Base-by-base conservation (phyloP, 2,329 filamentous ascomycete species). In the Septoria petroselini region DNA sequence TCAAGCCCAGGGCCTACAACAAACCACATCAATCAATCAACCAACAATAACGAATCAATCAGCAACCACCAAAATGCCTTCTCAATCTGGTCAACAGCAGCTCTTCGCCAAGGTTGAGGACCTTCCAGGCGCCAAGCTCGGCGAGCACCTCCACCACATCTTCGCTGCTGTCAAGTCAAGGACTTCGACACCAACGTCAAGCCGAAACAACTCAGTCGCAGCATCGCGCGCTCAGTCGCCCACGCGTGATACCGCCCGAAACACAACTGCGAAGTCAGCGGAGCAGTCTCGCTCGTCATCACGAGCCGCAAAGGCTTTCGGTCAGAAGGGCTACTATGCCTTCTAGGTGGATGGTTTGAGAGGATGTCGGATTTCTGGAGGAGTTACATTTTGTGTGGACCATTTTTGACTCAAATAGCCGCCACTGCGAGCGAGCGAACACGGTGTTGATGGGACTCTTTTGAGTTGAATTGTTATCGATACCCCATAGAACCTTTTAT, bases 91-190 rank as follows among this genome's bases (percentile, higher is more conserved):
- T 30, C 41, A 43, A 43, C 14, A 29, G 21, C 27, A 30, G 15
- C 7, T 38, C 43, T 39, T n/a, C 42, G 23, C 30, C 31, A 45
- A 45, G 19, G 42, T 47, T 18, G 18, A 47, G 5, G 43, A 47
- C 35, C 43, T 47, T 18, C 43, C 43, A 0, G 43, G 43, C 14
- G 34, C 43, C 27, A 47, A 40, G 19, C 18, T 47, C 7, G 43
- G 43, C 18, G 43, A 47, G 19, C 43, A 47, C 15, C 17, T 47
- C 15, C 23, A 38, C 35, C 43, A 47, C 43, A 47, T 47, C n/a
- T 47, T 47, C 43, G 34, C 43, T 15, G 43, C 33, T 1, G 39
- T 39, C 31, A 46, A 46, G n/a, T 46, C 43, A 8, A 34, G 23
- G 7, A 14, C 23, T 15, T 19, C 33, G 23, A 46, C 43, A 4